phyloP scores from a whole-genome alignment of 192 early-diverging fungal species.

The Entomortierella chlamydospora region DNA sequence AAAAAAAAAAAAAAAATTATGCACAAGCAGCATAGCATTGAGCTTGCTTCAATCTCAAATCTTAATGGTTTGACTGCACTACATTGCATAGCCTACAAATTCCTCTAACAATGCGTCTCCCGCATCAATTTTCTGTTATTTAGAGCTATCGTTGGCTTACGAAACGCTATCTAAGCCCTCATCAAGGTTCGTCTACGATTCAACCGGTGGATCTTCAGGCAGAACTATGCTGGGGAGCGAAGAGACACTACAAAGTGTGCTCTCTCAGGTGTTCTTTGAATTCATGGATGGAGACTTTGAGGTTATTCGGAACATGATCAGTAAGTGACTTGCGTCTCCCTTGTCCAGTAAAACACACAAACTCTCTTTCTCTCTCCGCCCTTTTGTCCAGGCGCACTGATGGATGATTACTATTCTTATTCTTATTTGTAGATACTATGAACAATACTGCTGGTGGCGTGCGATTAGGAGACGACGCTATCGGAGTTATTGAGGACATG shows the following conservation, averaged over 20 bases:
- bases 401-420: too few species aligned
- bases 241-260: slow-evolving; percentile 65
- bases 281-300: slow-evolving; percentile 73
- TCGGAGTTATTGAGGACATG: slow-evolving; percentile 55
- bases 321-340: slow-evolving; percentile 54
- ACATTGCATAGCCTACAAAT: too few species aligned
- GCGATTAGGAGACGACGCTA: slow-evolving; percentile 45
- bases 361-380: not conserved
- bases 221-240: slow-evolving; percentile 54
- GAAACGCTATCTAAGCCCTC: slow-evolving; percentile 68
- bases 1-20: not conserved
- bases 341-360: too few species aligned
- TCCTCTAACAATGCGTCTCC: not conserved
- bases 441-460: slow-evolving; percentile 52
- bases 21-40: too few species aligned
- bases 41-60: too few species aligned
- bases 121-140: not conserved
- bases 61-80: too few species aligned
- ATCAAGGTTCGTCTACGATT: slow-evolving; percentile 64
- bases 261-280: slow-evolving; percentile 68
- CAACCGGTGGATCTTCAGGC: slow-evolving; percentile 55
- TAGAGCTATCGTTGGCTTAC: slow-evolving; percentile 65
- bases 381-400: too few species aligned
- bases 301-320: slow-evolving; percentile 65
- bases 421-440: slow-evolving; percentile 34